Percentiles rank a stretch among this genome's conserved stretches.
These are phyloP conservation scores for Ensete ventricosum DNA, from an alignment of 176 grass and related monocot species.

Conservation along the genomic window DNA sequence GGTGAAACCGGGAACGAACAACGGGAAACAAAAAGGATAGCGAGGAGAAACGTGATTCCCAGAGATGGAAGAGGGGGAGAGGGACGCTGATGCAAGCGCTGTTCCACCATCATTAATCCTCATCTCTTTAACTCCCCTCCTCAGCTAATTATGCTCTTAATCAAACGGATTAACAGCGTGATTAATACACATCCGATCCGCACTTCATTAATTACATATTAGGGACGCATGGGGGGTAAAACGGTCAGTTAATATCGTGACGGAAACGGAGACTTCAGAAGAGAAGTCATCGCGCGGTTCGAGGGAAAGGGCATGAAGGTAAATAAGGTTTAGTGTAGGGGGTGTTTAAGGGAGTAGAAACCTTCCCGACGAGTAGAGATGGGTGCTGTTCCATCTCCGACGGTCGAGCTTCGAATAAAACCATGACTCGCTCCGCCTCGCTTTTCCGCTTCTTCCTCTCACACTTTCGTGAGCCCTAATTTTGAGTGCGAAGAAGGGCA, in stretches of 20 bases:
- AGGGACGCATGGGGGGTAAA: background rate
- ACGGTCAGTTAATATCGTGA: background rate
- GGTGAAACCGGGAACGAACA: background rate
- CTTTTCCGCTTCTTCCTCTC: background rate
- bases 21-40: background rate
- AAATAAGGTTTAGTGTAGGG: background rate
- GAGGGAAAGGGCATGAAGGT: background rate
- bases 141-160: background rate
- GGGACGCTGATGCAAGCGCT: background rate
- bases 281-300: too few relatives aligned
- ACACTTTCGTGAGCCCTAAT: background rate
- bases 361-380: background rate
- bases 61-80: background rate
- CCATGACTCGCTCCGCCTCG: background rate
- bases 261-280: background rate
- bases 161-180: background rate
- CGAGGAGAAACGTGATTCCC: background rate
- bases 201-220: background rate
- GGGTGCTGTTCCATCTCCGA: background rate
- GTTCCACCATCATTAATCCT: background rate
- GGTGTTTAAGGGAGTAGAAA: background rate
- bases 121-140: background rate
- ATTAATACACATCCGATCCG: background rate
- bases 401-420: background rate
- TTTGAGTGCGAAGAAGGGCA: conserved; percentile 6